Evolutionary conservation across 345 rosid species (phyloP).

Genomic region (Euclidium syriacum): DNA sequence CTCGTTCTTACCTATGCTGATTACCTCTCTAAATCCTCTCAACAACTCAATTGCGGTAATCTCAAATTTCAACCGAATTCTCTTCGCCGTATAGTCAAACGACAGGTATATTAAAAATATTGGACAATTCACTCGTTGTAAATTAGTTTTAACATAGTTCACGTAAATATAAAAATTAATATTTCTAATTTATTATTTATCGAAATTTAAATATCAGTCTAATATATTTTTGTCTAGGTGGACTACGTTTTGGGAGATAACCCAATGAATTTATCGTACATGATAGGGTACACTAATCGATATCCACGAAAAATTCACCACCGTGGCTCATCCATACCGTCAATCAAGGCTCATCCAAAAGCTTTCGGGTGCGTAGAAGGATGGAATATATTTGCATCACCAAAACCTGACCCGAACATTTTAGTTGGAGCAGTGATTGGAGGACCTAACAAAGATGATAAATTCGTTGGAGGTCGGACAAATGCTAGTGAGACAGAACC

Average conservation of each 20-base stretch:
- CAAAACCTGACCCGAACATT: conserved; percentile 67
- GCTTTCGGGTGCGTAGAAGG: conserved; percentile 72
- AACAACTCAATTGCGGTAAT: conserved; percentile 52
- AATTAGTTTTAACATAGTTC: no score
- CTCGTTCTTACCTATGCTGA: conserved; percentile 78
- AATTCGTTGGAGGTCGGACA: conserved; percentile 51
- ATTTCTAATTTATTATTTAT: not conserved
- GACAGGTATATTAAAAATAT: conserved; percentile 43
- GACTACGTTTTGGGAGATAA: conserved; percentile 94
- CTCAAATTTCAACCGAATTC: conserved; percentile 36
- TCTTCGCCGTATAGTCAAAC: conserved; percentile 70
- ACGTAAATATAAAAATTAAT: no score
- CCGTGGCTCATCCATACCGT: conserved; percentile 82
- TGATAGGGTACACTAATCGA: conserved; percentile 76
- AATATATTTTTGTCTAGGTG: conserved; percentile 13
- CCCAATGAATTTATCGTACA: conserved; percentile 73
- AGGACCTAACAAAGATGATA: conserved; percentile 76
- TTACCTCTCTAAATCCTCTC: conserved; percentile 63
- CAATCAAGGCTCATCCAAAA: conserved; percentile 54
- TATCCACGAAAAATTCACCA: conserved; percentile 87
- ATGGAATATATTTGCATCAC: conserved; percentile 54
- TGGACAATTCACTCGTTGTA: no score
- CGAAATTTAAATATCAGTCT: not conserved
- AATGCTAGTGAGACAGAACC: conserved; percentile 86
- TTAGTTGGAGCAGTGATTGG: conserved; percentile 83